Evolutionary conservation across 176 grass and related monocot genomes (phyloP).

Genomic region (Calamus simplicifolius): DNA sequence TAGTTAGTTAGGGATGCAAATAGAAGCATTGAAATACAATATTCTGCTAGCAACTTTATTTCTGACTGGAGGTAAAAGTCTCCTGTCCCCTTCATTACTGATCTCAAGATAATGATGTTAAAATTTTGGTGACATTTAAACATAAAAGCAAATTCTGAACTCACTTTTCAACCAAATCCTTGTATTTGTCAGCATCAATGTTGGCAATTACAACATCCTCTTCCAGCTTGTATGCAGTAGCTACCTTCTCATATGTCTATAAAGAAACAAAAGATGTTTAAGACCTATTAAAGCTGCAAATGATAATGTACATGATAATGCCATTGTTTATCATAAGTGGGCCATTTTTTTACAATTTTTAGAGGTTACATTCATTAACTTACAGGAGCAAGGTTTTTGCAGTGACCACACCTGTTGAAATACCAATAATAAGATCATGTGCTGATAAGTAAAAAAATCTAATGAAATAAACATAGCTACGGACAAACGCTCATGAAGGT

Average conservation of each 20-base stretch:
- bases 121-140: too few relatives aligned
- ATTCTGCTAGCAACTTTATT: too few relatives aligned
- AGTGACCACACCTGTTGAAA: constrained; percentile 84
- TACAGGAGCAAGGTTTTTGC: constrained; percentile 96
- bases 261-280: constrained; percentile 16
- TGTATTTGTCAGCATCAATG: constrained; percentile 94
- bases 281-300: neutral
- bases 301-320: too few relatives aligned
- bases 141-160: neutral
- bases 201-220: constrained; percentile 78
- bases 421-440: constrained; percentile 16
- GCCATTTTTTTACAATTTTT: too few relatives aligned
- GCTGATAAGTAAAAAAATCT: neutral
- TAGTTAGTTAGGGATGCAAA: too few relatives aligned
- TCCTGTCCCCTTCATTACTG: too few relatives aligned
- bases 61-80: too few relatives aligned
- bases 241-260: constrained; percentile 86
- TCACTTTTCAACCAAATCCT: constrained; percentile 78
- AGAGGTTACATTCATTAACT: constrained; percentile 22
- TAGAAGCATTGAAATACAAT: too few relatives aligned
- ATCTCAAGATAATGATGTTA: too few relatives aligned
- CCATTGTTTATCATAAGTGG: too few relatives aligned
- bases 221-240: constrained; percentile 61
- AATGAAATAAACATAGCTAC: too few relatives aligned
- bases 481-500: neutral